phyloP scores from a whole-genome alignment of 805 yeast species.

The Cyberlindnera xylosilytica region DNA sequence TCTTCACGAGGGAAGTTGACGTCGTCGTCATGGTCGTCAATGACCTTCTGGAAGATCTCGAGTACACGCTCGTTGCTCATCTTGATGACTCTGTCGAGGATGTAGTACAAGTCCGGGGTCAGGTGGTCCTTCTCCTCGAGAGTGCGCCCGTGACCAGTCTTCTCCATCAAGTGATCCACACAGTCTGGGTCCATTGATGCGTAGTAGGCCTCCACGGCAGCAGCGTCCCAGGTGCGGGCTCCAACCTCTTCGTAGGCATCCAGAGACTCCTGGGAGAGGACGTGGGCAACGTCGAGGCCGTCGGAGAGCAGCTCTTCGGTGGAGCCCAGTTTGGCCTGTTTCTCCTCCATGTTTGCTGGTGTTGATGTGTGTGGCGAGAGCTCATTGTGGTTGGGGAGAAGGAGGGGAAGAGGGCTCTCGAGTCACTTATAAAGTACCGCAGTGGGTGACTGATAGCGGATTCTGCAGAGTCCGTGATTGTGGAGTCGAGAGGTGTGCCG shows the following conservation, averaged over 20 bases:
- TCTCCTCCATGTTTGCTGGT: neutral
- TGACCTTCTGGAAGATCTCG: constrained; percentile 32
- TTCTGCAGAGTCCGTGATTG: too few species aligned
- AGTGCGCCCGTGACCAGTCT: constrained; percentile 16
- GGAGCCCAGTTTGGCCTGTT: neutral
- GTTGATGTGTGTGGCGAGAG: too few species aligned
- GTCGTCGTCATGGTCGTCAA: constrained; percentile 43
- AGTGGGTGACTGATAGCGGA: too few species aligned
- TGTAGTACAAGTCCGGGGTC: constrained; percentile 14
- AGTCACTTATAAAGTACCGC: too few species aligned
- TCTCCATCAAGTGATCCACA: constrained; percentile 11
- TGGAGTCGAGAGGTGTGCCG: too few species aligned
- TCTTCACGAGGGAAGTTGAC: constrained; percentile 39
- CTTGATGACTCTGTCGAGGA: constrained; percentile 11
- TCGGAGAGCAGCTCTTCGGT: neutral
- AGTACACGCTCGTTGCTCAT: constrained; percentile 28
- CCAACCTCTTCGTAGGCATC: neutral
- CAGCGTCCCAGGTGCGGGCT: constrained; percentile 12
- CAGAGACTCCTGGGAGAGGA: neutral
- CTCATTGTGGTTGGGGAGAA: too few species aligned
- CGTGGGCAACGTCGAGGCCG: neutral
- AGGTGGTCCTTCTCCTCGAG: constrained; percentile 11
- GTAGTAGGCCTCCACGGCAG: constrained; percentile 9
- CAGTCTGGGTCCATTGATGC: constrained; percentile 5
- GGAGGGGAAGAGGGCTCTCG: too few species aligned